phyloP scores from a whole-genome alignment of 208 protist species.

The Acanthamoeba culbertsoni region DNA sequence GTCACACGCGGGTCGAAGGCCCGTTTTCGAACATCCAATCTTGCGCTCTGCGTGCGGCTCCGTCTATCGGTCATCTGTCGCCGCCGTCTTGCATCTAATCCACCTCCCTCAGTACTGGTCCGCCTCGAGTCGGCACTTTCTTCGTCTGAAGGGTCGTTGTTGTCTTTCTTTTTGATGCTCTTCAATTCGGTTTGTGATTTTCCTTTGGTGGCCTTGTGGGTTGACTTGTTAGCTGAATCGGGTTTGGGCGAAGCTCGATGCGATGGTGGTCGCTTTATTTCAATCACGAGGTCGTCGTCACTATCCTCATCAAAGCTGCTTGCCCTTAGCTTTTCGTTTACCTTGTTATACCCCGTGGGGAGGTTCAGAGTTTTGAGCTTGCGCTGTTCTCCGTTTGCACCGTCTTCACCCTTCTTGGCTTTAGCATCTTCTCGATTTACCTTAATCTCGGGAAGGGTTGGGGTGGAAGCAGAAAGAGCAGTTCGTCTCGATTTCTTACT shows the following conservation, averaged over 20 bases:
- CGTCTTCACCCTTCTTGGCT: neutral
- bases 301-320: neutral
- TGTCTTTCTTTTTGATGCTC: neutral
- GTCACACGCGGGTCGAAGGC: neutral
- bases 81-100: neutral
- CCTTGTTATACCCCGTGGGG: neutral
- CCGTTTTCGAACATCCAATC: neutral
- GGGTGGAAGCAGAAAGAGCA: too few relatives aligned
- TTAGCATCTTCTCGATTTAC: too few relatives aligned
- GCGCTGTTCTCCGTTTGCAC: neutral
- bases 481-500: too few relatives aligned
- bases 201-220: neutral
- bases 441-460: too few relatives aligned
- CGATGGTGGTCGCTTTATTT: neutral
- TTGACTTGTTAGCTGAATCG: neutral
- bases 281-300: neutral
- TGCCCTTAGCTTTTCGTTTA: conserved; percentile 9
- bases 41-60: neutral
- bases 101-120: neutral
- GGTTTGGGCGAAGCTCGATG: neutral
- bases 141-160: neutral
- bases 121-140: neutral
- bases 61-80: neutral
- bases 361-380: neutral
- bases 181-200: neutral